Evolutionary conservation across 2,329 filamentous ascomycete genomes (phyloP).

Genomic region (Rutstroemia sp.): DNA sequence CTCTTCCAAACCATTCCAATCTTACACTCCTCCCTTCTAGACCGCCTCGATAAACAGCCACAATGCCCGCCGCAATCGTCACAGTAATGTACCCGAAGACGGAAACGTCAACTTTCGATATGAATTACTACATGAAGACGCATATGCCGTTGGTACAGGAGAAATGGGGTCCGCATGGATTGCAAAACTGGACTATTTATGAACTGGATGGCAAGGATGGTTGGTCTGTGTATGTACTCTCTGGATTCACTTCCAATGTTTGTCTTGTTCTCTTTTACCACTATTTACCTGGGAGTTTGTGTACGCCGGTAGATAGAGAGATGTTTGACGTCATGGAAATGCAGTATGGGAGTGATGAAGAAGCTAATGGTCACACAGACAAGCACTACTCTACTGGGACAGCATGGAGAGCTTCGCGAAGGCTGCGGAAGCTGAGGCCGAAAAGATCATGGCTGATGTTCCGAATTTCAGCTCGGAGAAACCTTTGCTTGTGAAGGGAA

Average conservation of each 20-base stretch:
- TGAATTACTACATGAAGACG: conserved; percentile 1
- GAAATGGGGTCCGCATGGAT: neutral
- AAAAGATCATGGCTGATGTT: neutral
- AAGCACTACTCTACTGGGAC: neutral
- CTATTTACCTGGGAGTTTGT: too few species aligned
- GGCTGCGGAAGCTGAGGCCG: neutral
- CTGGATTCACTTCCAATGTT: neutral
- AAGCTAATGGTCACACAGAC: neutral
- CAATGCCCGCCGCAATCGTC: neutral
- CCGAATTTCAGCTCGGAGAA: neutral
- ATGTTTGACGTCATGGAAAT: neutral
- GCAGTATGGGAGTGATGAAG: neutral
- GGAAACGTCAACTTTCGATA: conserved; percentile 4
- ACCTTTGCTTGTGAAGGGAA: neutral
- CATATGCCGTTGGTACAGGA: conserved; percentile 5
- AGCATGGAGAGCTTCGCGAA: neutral
- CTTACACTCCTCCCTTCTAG: neutral
- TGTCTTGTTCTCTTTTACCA: neutral
- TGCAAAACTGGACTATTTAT: neutral
- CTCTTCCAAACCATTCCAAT: neutral
- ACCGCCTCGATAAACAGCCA: neutral
- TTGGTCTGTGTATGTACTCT: neutral
- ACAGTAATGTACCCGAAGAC: conserved; percentile 5
- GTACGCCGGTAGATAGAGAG: too few species aligned
- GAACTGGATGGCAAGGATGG: neutral